These are phyloP conservation scores for Medicago lupulina DNA, from an alignment of 306 rosid genomes.

Conservation along the genomic window DNA sequence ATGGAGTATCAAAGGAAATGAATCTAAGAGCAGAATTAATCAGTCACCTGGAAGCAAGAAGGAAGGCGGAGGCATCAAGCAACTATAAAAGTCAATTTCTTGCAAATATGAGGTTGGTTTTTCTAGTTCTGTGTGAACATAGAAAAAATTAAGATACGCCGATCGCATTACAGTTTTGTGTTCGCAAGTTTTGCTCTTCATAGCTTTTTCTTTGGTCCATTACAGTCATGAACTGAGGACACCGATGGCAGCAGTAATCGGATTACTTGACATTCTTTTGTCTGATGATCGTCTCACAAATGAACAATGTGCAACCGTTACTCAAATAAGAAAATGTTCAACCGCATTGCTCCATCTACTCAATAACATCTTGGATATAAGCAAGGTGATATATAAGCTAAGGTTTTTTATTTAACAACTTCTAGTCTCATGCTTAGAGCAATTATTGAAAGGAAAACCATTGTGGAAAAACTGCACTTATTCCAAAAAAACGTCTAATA, in stretches of 20 bases:
- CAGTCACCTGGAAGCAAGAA: constrained; percentile 95
- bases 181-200: constrained; percentile 26
- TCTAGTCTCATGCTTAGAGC: neutral
- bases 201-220: constrained; percentile 32
- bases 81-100: constrained; percentile 98
- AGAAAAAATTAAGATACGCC: neutral
- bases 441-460: constrained; percentile 22
- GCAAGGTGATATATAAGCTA: constrained; percentile 70
- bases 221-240: constrained; percentile 96
- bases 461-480: constrained; percentile 7
- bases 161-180: neutral
- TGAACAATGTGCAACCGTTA: constrained; percentile 86
- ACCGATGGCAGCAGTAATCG: constrained; percentile 99
- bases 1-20: constrained; percentile 99
- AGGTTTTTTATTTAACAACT: constrained; percentile 17
- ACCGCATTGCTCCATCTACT: constrained; percentile 93
- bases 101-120: constrained; percentile 91
- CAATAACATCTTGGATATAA: constrained; percentile 91
- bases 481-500: constrained; percentile 36
- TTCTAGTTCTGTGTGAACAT: constrained; percentile 9
- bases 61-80: constrained; percentile 97
- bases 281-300: constrained; percentile 88
- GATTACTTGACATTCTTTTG: constrained; percentile 92
- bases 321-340: constrained; percentile 93
- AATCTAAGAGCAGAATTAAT: constrained; percentile 93